These are phyloP conservation scores for Colletotrichum navitas DNA, from an alignment of 2,329 filamentous ascomycete genomes.

Conservation along the genomic window DNA sequence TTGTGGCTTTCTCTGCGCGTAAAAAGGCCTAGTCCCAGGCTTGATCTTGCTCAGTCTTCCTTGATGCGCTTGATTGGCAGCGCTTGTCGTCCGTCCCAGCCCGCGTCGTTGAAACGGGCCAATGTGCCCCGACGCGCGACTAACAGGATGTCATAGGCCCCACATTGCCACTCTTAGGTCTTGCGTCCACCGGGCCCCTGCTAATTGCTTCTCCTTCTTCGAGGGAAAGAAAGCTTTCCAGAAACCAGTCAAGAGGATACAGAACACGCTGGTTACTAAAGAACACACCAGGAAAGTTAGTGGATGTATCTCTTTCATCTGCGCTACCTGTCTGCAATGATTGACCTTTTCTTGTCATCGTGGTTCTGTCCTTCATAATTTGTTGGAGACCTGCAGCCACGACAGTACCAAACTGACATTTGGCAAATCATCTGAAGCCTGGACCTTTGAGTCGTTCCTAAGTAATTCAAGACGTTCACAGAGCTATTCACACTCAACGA, in stretches of 20 bases:
- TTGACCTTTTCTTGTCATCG: neutral
- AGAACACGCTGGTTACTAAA: no score
- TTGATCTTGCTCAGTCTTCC: constrained; percentile 2
- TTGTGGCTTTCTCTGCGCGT: neutral
- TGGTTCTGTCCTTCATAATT: neutral
- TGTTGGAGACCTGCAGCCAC: neutral
- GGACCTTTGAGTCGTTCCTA: neutral
- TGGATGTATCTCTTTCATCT: no score
- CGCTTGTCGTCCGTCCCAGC: constrained; percentile 38
- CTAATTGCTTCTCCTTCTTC: neutral
- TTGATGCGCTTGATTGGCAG: constrained; percentile 30
- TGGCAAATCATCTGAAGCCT: neutral
- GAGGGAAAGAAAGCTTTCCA: neutral
- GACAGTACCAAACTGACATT: neutral
- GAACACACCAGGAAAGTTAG: neutral
- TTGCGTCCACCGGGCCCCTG: constrained; percentile 1
- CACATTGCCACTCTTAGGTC: constrained; percentile 12
- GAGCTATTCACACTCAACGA: neutral
- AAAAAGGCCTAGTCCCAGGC: constrained; percentile 11
- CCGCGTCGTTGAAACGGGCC: constrained; percentile 35
- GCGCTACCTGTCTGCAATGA: neutral
- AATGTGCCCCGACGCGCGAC: constrained; percentile 32
- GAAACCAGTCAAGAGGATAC: neutral
- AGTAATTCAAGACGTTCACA: neutral
- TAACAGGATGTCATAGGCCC: constrained; percentile 28